Conservation (phyloP, 495 filamentous ascomycete genomes). For the Annulohypoxylon maeteangense region DNA sequence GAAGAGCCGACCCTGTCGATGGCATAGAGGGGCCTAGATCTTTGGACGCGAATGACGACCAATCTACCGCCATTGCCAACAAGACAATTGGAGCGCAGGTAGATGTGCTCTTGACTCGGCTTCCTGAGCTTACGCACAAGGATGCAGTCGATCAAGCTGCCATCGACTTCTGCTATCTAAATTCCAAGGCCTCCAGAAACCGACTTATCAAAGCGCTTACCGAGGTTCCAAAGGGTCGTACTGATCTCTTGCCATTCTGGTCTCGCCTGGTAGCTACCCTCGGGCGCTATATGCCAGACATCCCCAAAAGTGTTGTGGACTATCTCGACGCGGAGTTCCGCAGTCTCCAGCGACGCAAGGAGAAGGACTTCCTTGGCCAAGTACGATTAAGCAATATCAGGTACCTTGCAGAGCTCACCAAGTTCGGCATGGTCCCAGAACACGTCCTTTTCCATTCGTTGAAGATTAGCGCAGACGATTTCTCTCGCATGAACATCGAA, state of each 20-base stretch:
- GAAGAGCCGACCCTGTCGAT: constrained; percentile 61
- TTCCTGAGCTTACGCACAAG: constrained; percentile 90
- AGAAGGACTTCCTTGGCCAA: constrained; percentile 95
- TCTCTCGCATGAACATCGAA: constrained; percentile 98
- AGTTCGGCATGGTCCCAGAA: constrained; percentile 97
- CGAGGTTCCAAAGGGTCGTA: constrained; percentile 91
- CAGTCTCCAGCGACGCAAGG: constrained; percentile 96
- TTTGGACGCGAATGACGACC: constrained; percentile 72
- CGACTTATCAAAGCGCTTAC: constrained; percentile 91
- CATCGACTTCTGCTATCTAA: constrained; percentile 96
- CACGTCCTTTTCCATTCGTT: constrained; percentile 99
- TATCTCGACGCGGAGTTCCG: constrained; percentile 98
- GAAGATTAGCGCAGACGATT: constrained; percentile 96
- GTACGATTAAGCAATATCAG: constrained; percentile 94
- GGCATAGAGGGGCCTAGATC: constrained; percentile 64
- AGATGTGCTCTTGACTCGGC: constrained; percentile 84
- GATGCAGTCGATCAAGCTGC: constrained; percentile 92
- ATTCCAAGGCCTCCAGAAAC: constrained; percentile 97
- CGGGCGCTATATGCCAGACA: constrained; percentile 90
- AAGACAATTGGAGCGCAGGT: constrained; percentile 98
- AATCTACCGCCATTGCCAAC: constrained; percentile 93
- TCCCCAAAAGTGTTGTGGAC: constrained; percentile 89
- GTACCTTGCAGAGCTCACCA: constrained; percentile 96
- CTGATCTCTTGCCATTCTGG: constrained; percentile 91
- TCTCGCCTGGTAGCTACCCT: constrained; percentile 93